Evolutionary conservation across 1,139 yeast species (phyloP).

Genomic region (Protomyces arabidopsidicola): DNA sequence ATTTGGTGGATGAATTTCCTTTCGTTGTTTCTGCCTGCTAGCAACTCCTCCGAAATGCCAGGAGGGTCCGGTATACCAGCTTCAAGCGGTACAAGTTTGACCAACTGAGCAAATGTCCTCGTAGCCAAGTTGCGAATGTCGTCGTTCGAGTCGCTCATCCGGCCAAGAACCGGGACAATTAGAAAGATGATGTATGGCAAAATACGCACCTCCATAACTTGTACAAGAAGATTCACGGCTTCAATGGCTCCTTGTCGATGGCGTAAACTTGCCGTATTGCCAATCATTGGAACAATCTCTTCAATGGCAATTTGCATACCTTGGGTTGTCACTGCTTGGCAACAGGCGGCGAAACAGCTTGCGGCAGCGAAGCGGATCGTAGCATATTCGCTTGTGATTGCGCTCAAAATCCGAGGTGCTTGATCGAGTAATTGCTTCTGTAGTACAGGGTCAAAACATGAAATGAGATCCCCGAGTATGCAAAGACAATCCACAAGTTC

Average conservation of each 20-base stretch:
- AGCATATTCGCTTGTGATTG: conserved; percentile 64
- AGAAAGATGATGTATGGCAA: conserved; percentile 92
- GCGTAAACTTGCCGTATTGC: conserved; percentile 67
- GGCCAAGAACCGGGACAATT: conserved; percentile 91
- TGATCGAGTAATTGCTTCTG: conserved; percentile 49
- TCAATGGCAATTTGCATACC: conserved; percentile 81
- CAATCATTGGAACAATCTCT: conserved; percentile 70
- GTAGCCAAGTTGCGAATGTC: conserved; percentile 90
- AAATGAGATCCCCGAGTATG: conserved; percentile 67
- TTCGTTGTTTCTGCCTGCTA: conserved; percentile 87
- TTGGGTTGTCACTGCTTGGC: conserved; percentile 65
- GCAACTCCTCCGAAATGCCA: conserved; percentile 77
- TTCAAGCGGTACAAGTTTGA: conserved; percentile 90
- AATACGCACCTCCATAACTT: conserved; percentile 80
- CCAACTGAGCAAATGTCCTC: conserved; percentile 92
- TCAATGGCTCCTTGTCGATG: conserved; percentile 94
- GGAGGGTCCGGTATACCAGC: conserved; percentile 94
- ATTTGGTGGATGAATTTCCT: conserved; percentile 92
- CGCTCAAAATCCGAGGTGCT: conserved; percentile 53
- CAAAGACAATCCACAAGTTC: conserved; percentile 82
- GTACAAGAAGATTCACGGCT: conserved; percentile 76
- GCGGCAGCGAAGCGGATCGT: conserved; percentile 89
- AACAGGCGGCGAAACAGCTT: conserved; percentile 77
- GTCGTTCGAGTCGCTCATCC: conserved; percentile 93
- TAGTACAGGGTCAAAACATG: conserved; percentile 52